Conservation (phyloP, 257 asterid species). For the Echites panduratus region DNA sequence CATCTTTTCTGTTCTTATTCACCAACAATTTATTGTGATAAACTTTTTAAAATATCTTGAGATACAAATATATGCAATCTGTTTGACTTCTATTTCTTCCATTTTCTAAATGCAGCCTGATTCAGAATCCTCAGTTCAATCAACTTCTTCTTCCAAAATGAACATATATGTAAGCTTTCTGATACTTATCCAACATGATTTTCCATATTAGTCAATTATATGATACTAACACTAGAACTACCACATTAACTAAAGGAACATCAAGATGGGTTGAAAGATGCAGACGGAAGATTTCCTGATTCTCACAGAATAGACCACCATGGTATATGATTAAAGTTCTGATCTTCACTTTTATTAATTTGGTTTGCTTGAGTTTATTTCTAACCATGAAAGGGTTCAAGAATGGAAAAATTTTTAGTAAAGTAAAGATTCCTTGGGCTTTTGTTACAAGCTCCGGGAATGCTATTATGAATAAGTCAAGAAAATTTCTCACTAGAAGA, state of each 20-base stretch:
- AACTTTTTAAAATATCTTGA: neutral
- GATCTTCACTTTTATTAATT: neutral
- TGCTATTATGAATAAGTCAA: neutral
- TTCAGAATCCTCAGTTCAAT: constrained; percentile 1
- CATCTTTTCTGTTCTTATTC: neutral
- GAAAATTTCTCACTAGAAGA: neutral
- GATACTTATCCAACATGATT: neutral
- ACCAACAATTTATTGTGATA: neutral
- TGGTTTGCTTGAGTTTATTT: neutral
- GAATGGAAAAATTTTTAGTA: too few relatives aligned
- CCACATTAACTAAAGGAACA: neutral
- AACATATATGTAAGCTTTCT: neutral
- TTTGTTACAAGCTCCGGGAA: neutral
- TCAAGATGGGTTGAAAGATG: neutral
- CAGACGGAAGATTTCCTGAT: neutral
- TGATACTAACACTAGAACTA: neutral
- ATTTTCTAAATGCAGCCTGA: neutral
- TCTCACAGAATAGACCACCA: neutral
- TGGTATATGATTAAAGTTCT: neutral
- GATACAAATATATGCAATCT: too few relatives aligned
- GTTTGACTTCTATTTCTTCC: neutral
- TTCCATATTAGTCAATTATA: neutral
- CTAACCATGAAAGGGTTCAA: too few relatives aligned
- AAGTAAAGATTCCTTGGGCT: too few relatives aligned
- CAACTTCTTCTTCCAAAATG: neutral